Evolutionary conservation across 805 yeast genomes (phyloP).

Genomic region (Maudiozyma bulderi): DNA sequence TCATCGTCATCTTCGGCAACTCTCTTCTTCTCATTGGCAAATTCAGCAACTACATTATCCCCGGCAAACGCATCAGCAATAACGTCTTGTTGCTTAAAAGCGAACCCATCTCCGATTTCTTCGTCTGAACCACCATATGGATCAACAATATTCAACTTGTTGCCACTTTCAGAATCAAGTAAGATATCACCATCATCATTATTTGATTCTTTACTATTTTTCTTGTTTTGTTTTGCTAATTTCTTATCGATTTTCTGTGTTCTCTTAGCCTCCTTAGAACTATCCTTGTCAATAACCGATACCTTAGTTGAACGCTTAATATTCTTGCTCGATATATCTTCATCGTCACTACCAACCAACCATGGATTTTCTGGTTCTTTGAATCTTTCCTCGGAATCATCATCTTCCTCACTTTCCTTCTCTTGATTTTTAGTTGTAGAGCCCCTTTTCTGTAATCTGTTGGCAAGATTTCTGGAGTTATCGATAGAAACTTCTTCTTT

Average conservation of each 20-base stretch:
- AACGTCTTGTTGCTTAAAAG: conserved; percentile 72
- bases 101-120: conserved; percentile 33
- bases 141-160: conserved; percentile 47
- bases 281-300: conserved; percentile 39
- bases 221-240: conserved; percentile 8
- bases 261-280: conserved; percentile 41
- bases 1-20: conserved; percentile 73
- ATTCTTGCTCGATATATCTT: conserved; percentile 6
- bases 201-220: conserved; percentile 21
- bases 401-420: conserved; percentile 3
- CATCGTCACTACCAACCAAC: conserved; percentile 32
- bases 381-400: background rate
- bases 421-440: conserved; percentile 1
- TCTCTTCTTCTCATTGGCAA: conserved; percentile 64
- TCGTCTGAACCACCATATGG: conserved; percentile 40
- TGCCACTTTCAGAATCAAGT: conserved; percentile 35
- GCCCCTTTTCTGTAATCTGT: conserved; percentile 18
- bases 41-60: conserved; percentile 78
- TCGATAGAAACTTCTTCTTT: conserved; percentile 42
- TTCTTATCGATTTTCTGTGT: conserved; percentile 36
- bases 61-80: conserved; percentile 94
- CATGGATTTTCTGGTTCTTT: conserved; percentile 40
- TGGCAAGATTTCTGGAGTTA: conserved; percentile 37
- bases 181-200: conserved; percentile 30
- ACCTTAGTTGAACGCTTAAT: conserved; percentile 39